Base-by-base conservation (phyloP, 768 basidiomycete genomes). In the Russula brevipes region DNA sequence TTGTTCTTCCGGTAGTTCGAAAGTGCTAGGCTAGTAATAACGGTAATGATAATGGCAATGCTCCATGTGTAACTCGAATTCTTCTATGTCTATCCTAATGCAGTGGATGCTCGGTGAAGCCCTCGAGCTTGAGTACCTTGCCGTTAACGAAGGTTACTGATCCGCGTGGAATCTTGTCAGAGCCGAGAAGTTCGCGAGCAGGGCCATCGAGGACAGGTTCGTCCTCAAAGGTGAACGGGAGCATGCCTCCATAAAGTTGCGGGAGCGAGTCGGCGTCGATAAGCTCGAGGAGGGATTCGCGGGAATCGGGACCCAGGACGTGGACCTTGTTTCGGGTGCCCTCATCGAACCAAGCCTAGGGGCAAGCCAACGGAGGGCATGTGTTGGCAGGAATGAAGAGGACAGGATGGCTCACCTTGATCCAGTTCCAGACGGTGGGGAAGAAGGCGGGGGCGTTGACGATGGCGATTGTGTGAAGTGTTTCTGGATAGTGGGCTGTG, bases 381-480 rank as follows among this genome's bases (percentile, higher is more conserved):
- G 30, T 14, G 44, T 24, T 54, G 52, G 5, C 12, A 39, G 5
- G 10, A 9, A 36, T 39, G 6, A 1, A 36, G 33, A 49, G 4
- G 10, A 31, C 3, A 16, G 44, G 50, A 19, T 5, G 24, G 63
- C 75, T 45, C 61, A 85, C 87, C 78, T 89, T 90, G 71, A 93
- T 79, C 91, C 91, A 93, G 38, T 80, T 80, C 91, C 91, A 94
- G 10, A 93, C 77, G 2, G 86, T 89, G 3, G 87, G 82, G 73
- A 94, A 94, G 78, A 91, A 94, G 0, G 83, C 77, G 0, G 92
- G 91, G 0, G 89, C 85, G 66, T 93, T 92, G 58, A 94, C 85
- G 58, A 94, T 74, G 11, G 79, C 85, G 68, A 87, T 82, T 41
- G 81, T 79, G 68, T 81, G 76, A 46, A 91, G 76, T 0, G 89